phyloP scores from a whole-genome alignment of 768 basidiomycete species.

The Serendipita vermifera region DNA sequence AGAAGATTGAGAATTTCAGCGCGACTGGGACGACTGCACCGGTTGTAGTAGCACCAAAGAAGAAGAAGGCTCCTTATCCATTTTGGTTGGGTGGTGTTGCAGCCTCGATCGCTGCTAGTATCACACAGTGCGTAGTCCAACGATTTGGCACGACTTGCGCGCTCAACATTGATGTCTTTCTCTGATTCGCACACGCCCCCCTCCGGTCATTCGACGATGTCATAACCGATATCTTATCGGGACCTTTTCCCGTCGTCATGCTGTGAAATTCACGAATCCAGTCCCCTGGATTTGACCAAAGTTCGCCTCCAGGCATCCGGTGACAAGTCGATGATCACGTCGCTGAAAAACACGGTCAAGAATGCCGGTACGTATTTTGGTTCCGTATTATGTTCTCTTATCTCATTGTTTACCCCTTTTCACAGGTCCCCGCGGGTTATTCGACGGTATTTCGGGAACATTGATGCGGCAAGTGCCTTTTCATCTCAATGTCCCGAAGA shows the following conservation, averaged over 20 bases:
- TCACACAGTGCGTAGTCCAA: conserved; percentile 52
- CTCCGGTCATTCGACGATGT: too few species aligned
- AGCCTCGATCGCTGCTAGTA: conserved; percentile 77
- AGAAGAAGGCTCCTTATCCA: conserved; percentile 61
- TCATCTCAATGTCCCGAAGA: not conserved
- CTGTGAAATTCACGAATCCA: conserved; percentile 18
- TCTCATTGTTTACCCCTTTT: not conserved
- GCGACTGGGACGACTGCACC: not conserved
- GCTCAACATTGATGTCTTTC: not conserved
- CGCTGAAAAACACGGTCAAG: conserved; percentile 66
- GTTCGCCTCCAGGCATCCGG: conserved; percentile 84
- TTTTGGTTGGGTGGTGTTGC: conserved; percentile 79
- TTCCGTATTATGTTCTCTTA: not conserved
- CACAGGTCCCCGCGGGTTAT: conserved; percentile 44
- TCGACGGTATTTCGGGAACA: conserved; percentile 78
- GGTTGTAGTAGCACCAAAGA: not conserved
- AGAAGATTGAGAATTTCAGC: not conserved
- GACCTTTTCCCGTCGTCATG: not conserved
- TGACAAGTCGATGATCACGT: conserved; percentile 80
- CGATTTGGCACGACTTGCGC: not conserved
- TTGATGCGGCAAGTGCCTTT: conserved; percentile 53
- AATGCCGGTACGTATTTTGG: conserved; percentile 44
- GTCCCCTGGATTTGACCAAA: conserved; percentile 81
- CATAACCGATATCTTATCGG: too few species aligned
- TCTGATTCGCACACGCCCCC: not conserved